phyloP scores from a whole-genome alignment of 2,329 filamentous ascomycete genomes.

The Paradendryphiella salina region DNA sequence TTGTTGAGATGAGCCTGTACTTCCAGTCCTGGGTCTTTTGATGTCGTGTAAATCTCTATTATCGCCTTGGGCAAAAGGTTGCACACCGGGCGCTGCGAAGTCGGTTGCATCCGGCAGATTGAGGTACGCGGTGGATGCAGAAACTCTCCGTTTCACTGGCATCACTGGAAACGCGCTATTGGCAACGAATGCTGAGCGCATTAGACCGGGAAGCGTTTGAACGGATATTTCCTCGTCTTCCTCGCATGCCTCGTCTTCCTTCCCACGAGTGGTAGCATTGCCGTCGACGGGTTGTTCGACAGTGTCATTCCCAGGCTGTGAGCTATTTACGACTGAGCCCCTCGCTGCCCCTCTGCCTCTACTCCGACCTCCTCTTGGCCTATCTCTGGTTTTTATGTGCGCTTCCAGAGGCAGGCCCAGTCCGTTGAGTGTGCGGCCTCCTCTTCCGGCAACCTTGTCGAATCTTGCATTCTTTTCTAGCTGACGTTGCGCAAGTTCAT shows the following conservation, averaged over 20 bases:
- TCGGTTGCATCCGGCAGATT: slow-evolving; percentile 8
- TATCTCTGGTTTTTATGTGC: slow-evolving; percentile 13
- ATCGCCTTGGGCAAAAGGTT: background rate
- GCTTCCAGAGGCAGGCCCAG: slow-evolving; percentile 12
- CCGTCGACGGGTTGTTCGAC: slow-evolving; percentile 3
- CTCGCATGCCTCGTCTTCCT: slow-evolving; percentile 14
- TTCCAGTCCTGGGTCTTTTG: slow-evolving; percentile 8
- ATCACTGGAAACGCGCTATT: slow-evolving; percentile 38
- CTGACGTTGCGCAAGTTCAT: slow-evolving; percentile 22
- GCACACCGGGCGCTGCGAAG: background rate
- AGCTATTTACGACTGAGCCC: background rate
- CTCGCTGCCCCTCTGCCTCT: slow-evolving; percentile 9
- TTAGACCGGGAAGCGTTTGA: slow-evolving; percentile 26
- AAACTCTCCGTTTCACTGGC: slow-evolving; percentile 13
- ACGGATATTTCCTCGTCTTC: slow-evolving; percentile 8
- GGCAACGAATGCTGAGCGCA: slow-evolving; percentile 37
- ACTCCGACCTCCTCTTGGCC: slow-evolving; percentile 17
- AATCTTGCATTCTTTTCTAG: slow-evolving; percentile 33
- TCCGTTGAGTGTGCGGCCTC: slow-evolving; percentile 16
- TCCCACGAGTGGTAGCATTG: slow-evolving; percentile 15
- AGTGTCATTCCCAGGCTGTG: slow-evolving; percentile 1
- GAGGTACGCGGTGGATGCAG: slow-evolving; percentile 2
- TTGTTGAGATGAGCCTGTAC: background rate
- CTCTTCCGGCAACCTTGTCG: slow-evolving; percentile 10
- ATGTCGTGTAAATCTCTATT: background rate